Base-by-base conservation (phyloP, 306 rosid species). In the Argentina anserina region DNA sequence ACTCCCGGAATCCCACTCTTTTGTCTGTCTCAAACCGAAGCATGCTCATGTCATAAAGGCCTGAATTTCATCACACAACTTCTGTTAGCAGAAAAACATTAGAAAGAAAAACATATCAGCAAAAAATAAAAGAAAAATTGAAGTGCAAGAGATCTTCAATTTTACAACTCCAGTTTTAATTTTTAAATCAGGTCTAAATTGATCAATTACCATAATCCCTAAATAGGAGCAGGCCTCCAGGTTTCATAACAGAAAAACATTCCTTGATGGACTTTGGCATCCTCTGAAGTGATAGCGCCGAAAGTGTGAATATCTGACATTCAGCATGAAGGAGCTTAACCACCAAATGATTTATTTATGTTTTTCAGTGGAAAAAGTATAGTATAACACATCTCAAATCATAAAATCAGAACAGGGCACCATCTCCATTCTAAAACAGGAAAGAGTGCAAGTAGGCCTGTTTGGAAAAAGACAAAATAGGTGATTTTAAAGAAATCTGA, bases 11-110 rank as follows among this genome's bases (percentile, higher is more conserved):
- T 41, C 93, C 93, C 40, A 85, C 90, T 80, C 79, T 82, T 83
- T 87, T 88, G 55, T 83, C 84, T 28, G 52, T 74, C 81, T 82
- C 86, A 77, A 89, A 92, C 61, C 97, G 91, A 85, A 89, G 96
- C 98, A 94, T 94, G 17, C 92, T 86, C 98, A 91, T 94, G 84
- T 94, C 98, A 75, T 91, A 94, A 67, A 94, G 95, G 80, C 97
- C 98, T 94, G 88, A 58, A 66, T 75, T 72, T 80, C 71, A 76
- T 6, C 60, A 73, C 78, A 36, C 64, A 75, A 55, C 75, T 70
- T 80, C 64, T 23, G 70, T 72, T 72, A 75, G 58, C 28, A 64
- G 56, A 61, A 73, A 14, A 72, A 77, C 45, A 61, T 36, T 77
- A 61, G 40, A 75, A 58, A 67, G 36, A 69, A 37, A 55, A 9